phyloP scores from a whole-genome alignment of 202 grass and related monocot genomes.

The Panicum virgatum region DNA sequence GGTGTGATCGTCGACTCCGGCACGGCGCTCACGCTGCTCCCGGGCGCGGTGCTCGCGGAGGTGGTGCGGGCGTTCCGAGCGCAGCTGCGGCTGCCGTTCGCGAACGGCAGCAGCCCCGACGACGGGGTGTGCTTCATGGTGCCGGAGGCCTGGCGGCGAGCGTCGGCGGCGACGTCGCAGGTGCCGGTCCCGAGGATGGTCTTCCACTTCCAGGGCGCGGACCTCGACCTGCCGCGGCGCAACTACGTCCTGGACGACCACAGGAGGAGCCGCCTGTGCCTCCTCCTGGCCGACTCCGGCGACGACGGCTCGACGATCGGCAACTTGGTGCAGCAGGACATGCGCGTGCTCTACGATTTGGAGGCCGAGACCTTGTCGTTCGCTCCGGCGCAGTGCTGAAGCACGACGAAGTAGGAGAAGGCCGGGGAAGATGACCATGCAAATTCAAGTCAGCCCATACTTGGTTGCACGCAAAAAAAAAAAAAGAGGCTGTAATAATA shows the following conservation, averaged over 20 bases:
- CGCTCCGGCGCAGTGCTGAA: conserved; percentile 50
- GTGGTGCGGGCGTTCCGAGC: conserved; percentile 40
- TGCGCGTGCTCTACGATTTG: conserved; percentile 73
- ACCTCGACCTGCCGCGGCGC: conserved; percentile 51
- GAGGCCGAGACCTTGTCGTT: conserved; percentile 57
- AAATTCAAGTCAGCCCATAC: neutral
- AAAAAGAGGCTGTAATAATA: neutral
- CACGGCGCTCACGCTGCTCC: conserved; percentile 54
- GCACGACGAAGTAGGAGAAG: neutral
- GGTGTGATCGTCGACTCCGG: conserved; percentile 77
- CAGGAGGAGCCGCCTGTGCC: conserved; percentile 39
- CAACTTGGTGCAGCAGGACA: conserved; percentile 68
- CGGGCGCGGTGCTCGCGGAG: conserved; percentile 32
- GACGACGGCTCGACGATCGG: conserved; percentile 52
- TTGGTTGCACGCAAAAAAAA: neutral
- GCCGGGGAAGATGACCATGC: neutral
- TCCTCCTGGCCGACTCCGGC: conserved; percentile 41
- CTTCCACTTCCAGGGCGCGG: conserved; percentile 63
- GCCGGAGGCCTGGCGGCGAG: conserved; percentile 9
- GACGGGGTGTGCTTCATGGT: conserved; percentile 60
- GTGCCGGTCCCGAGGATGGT: conserved; percentile 62
- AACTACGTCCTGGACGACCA: conserved; percentile 56
- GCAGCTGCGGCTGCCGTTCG: conserved; percentile 48
- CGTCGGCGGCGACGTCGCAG: neutral
- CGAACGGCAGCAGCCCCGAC: neutral